Conservation (phyloP, 116 monocot genomes). For the Phalaenopsis hybrid region DNA sequence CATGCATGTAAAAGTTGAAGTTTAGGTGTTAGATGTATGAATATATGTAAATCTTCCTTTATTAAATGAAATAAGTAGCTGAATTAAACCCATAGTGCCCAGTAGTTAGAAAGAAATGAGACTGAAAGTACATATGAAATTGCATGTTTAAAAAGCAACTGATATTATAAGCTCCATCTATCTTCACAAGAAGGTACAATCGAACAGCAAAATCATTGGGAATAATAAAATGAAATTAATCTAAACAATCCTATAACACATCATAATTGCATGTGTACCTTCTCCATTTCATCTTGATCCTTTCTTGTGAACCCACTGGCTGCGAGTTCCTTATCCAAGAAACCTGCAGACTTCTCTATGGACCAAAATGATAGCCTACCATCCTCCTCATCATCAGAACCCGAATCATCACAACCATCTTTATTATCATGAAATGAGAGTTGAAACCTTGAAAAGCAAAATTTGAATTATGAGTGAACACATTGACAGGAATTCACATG, state of each 20-base stretch:
- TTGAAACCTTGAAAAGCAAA: slow-evolving; percentile 51
- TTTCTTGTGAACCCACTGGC: slow-evolving; percentile 90
- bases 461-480: background rate
- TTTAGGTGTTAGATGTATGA: no score
- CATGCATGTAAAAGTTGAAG: no score
- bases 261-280: slow-evolving; percentile 30
- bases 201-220: no score
- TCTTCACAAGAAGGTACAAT: background rate
- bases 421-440: slow-evolving; percentile 37
- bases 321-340: slow-evolving; percentile 81
- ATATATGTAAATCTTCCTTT: no score
- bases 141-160: no score
- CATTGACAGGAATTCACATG: background rate
- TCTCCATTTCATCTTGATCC: slow-evolving; percentile 82
- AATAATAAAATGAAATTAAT: background rate
- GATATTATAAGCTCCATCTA: background rate
- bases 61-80: no score
- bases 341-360: slow-evolving; percentile 57
- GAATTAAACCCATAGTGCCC: no score
- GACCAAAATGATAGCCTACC: slow-evolving; percentile 69
- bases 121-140: no score
- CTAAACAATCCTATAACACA: background rate
- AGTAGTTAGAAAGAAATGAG: no score
- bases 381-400: slow-evolving; percentile 39
- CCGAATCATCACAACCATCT: slow-evolving; percentile 27